Conservation (phyloP, 345 rosid genomes). For the Citrus cavaleriei region DNA sequence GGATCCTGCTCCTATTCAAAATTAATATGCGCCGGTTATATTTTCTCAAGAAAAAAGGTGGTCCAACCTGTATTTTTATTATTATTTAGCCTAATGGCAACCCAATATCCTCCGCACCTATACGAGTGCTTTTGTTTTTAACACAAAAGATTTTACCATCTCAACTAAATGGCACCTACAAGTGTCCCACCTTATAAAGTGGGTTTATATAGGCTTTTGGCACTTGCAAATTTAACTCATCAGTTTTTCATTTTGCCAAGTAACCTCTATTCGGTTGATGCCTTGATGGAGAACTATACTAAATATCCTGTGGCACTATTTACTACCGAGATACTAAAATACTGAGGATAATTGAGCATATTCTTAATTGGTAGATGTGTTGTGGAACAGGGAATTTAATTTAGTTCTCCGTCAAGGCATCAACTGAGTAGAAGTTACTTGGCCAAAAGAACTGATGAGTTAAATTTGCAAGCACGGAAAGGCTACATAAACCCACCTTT, state of each 20-base stretch:
- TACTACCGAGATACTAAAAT: too few relatives aligned
- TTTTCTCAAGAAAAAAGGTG: conserved; percentile 83
- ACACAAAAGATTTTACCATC: too few relatives aligned
- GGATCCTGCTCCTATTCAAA: conserved; percentile 82
- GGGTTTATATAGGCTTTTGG: conserved; percentile 13
- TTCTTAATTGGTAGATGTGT: too few relatives aligned
- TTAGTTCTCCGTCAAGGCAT: not conserved
- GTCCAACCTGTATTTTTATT: conserved; percentile 53
- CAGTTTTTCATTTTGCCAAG: not conserved
- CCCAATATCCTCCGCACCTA: too few relatives aligned
- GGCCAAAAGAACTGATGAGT: not conserved
- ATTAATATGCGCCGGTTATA: conserved; percentile 89
- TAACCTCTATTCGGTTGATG: not conserved
- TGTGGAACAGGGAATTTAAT: too few relatives aligned
- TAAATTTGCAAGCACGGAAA: not conserved
- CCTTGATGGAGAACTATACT: not conserved
- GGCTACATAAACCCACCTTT: conserved; percentile 42
- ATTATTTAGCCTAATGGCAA: too few relatives aligned
- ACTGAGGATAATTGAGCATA: too few relatives aligned
- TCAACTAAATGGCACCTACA: too few relatives aligned
- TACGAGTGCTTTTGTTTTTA: too few relatives aligned
- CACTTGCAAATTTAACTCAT: not conserved
- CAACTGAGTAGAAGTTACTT: not conserved
- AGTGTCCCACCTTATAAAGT: conserved; percentile 65
- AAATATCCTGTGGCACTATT: too few relatives aligned